These are phyloP conservation scores for Skeletonema menzelii DNA, from an alignment of 108 stramenopile genomes.

Conservation along the genomic window DNA sequence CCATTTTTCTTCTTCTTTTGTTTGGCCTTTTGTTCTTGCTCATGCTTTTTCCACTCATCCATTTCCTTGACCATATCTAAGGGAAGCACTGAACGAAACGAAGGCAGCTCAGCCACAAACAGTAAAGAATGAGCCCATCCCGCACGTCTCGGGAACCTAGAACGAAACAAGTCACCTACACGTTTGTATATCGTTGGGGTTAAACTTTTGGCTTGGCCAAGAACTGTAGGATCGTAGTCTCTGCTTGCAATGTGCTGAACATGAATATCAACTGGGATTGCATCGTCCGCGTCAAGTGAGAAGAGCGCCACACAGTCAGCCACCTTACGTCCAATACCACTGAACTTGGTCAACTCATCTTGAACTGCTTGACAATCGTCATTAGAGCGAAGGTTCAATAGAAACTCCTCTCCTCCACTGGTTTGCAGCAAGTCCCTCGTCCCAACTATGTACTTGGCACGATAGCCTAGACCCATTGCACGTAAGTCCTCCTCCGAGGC, in stretches of 20 bases:
- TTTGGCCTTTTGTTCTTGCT: conserved; percentile 7
- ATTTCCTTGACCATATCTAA: conserved; percentile 62
- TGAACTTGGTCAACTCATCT: conserved; percentile 66
- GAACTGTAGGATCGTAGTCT: conserved; percentile 71
- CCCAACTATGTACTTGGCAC: conserved; percentile 90
- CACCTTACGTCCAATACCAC: conserved; percentile 95
- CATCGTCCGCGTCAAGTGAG: conserved; percentile 80
- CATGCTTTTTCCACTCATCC: conserved; percentile 51
- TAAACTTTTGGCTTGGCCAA: conserved; percentile 76
- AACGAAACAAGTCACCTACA: conserved; percentile 93
- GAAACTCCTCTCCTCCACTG: conserved; percentile 67
- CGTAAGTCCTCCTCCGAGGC: conserved; percentile 79
- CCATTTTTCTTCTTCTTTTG: conserved; percentile 1
- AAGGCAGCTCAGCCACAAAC: conserved; percentile 95
- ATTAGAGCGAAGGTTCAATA: conserved; percentile 42
- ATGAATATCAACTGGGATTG: conserved; percentile 96
- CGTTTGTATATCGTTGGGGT: conserved; percentile 90
- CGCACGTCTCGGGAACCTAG: conserved; percentile 76
- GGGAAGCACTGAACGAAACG: conserved; percentile 75
- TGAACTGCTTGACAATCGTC: conserved; percentile 63
- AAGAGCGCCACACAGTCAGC: conserved; percentile 99
- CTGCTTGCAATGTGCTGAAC: conserved; percentile 97
- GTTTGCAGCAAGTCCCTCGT: conserved; percentile 60
- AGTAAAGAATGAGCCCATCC: conserved; percentile 99
- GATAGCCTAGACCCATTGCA: conserved; percentile 91